Percentiles rank a stretch among this genome's conserved stretches.
phyloP scores from a whole-genome alignment of 495 filamentous ascomycete genomes.

The Stereocaulon alpinum region DNA sequence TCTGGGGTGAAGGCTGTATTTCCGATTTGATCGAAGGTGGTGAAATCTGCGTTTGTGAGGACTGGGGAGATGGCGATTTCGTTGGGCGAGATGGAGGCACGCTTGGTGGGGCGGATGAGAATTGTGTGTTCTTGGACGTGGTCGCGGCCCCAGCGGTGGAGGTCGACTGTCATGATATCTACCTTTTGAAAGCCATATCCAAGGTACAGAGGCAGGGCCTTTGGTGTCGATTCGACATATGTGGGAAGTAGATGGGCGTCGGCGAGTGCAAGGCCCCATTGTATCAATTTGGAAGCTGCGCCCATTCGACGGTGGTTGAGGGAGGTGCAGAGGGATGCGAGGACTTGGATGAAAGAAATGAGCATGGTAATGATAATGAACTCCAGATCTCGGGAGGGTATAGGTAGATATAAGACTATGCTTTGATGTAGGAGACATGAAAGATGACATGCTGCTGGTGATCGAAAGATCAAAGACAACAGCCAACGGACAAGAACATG shows the following conservation, averaged over 20 bases:
- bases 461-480: no score
- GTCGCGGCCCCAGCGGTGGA: neutral
- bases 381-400: no score
- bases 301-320: conserved; percentile 24
- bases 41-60: conserved; percentile 1
- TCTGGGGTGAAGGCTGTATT: neutral
- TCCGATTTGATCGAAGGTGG: neutral
- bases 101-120: neutral
- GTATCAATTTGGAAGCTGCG: conserved; percentile 23
- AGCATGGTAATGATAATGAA: neutral
- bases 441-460: no score
- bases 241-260: neutral
- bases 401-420: neutral
- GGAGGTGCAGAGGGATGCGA: conserved; percentile 1
- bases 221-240: conserved; percentile 3
- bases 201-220: neutral
- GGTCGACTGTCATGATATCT: neutral
- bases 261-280: conserved; percentile 20
- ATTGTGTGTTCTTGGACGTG: neutral
- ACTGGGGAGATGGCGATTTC: neutral
- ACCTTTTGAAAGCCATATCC: conserved; percentile 7
- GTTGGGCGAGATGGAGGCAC: neutral
- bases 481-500: no score
- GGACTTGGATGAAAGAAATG: neutral
- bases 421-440: neutral